A percentile compares a stretch with the other conserved stretches of the same genome.
Evolutionary conservation across 306 rosid genomes (phyloP).

Genomic region (Lathyrus oleraceus): DNA sequence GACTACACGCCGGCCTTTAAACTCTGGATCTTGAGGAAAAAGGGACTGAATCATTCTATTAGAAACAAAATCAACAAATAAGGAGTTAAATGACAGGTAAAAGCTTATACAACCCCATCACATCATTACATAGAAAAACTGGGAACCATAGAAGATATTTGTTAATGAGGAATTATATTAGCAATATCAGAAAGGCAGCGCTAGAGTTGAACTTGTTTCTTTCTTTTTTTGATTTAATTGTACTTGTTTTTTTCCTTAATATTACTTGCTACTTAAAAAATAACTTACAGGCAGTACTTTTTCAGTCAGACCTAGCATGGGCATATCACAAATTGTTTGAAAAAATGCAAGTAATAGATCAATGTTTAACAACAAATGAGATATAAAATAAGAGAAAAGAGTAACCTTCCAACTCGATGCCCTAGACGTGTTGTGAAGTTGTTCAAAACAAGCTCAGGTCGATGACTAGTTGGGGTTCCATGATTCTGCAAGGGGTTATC

Average conservation of each 20-base stretch:
- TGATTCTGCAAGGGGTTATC: slow-evolving; percentile 61
- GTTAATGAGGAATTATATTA: background rate
- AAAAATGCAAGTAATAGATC: slow-evolving; percentile 13
- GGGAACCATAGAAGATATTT: slow-evolving; percentile 7
- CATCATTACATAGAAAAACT: slow-evolving; percentile 1
- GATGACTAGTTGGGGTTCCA: slow-evolving; percentile 87
- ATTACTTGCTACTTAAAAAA: background rate
- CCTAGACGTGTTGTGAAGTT: slow-evolving; percentile 87
- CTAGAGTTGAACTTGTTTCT: background rate
- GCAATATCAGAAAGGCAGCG: slow-evolving; percentile 14
- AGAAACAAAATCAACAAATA: slow-evolving; percentile 26
- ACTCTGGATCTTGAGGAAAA: slow-evolving; percentile 89
- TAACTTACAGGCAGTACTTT: slow-evolving; percentile 1
- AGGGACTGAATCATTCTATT: slow-evolving; percentile 77
- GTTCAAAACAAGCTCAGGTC: slow-evolving; percentile 84
- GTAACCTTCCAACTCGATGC: slow-evolving; percentile 86
- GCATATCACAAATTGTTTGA: background rate
- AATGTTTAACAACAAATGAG: slow-evolving; percentile 1
- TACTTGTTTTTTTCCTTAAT: background rate
- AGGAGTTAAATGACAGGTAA: slow-evolving; percentile 11
- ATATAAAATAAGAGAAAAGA: slow-evolving; percentile 9
- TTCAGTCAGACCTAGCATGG: slow-evolving; percentile 11
- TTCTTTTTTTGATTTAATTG: too few relatives aligned
- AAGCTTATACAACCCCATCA: slow-evolving; percentile 25
- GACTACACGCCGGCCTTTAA: slow-evolving; percentile 83